phyloP scores from a whole-genome alignment of 2,329 filamentous ascomycete genomes.

The Epichloe sp. region DNA sequence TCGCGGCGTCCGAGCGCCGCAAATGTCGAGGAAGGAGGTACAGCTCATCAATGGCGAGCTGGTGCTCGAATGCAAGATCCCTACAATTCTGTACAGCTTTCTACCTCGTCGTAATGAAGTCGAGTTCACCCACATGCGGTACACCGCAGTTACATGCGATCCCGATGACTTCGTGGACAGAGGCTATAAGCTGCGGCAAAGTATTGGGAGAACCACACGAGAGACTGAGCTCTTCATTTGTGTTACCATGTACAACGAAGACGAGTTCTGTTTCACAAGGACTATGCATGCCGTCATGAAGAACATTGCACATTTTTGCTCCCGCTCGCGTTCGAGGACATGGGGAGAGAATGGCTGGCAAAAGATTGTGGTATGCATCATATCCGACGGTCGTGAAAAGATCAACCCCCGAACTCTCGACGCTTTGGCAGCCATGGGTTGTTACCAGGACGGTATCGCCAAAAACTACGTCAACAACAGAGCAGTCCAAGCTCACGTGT shows the following conservation, averaged over 20 bases:
- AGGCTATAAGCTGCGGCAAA: constrained; percentile 87
- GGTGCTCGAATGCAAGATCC: constrained; percentile 96
- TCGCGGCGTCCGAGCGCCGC: constrained; percentile 71
- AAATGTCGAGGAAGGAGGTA: constrained; percentile 89
- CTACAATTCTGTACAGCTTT: constrained; percentile 95
- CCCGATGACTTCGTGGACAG: constrained; percentile 82
- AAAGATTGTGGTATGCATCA: constrained; percentile 96
- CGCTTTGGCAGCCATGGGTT: constrained; percentile 88
- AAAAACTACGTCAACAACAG: constrained; percentile 97
- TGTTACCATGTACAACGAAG: constrained; percentile 98
- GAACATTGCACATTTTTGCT: constrained; percentile 94
- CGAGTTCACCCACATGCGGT: constrained; percentile 98
- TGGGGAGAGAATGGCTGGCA: constrained; percentile 98
- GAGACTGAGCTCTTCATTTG: constrained; percentile 96
- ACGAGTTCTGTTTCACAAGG: constrained; percentile 89
- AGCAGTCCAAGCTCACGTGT: constrained; percentile 91
- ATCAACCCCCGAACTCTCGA: constrained; percentile 90
- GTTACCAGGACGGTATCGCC: constrained; percentile 95
- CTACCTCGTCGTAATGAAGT: constrained; percentile 82
- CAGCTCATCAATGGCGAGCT: constrained; percentile 95
- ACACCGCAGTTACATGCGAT: constrained; percentile 96
- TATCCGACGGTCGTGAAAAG: constrained; percentile 80
- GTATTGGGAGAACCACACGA: constrained; percentile 67
- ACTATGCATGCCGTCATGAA: constrained; percentile 99
- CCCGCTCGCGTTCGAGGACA: constrained; percentile 76